Evolutionary conservation across 345 rosid species (phyloP).

Genomic region (Psidium friedrichsthalianum): DNA sequence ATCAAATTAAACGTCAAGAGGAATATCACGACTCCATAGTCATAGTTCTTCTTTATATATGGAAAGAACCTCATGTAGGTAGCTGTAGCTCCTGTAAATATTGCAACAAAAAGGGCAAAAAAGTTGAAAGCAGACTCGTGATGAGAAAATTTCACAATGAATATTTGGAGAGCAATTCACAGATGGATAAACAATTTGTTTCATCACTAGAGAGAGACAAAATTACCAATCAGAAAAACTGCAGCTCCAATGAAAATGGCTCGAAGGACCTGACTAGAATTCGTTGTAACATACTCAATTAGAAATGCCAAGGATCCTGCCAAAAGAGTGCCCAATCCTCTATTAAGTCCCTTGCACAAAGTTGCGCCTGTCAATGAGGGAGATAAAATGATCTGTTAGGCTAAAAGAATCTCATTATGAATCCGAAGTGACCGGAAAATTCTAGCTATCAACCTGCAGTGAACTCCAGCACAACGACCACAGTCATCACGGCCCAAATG

Average conservation of each 20-base stretch:
- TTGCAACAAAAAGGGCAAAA: not conserved
- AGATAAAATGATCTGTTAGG: not conserved
- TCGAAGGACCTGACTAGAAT: slow-evolving; percentile 36
- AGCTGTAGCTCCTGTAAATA: slow-evolving; percentile 44
- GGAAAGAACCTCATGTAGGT: slow-evolving; percentile 80
- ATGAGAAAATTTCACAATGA: not conserved
- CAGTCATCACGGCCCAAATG: slow-evolving; percentile 84
- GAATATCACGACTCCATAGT: slow-evolving; percentile 84
- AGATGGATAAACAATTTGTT: not conserved
- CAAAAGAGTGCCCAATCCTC: slow-evolving; percentile 64
- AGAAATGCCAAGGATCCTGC: slow-evolving; percentile 69
- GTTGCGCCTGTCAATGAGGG: slow-evolving; percentile 49
- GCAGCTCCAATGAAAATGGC: slow-evolving; percentile 70
- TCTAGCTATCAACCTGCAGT: slow-evolving; percentile 36
- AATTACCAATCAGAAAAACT: slow-evolving; percentile 58
- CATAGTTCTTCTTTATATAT: slow-evolving; percentile 71
- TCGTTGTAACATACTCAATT: slow-evolving; percentile 47
- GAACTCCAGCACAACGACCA: slow-evolving; percentile 77
- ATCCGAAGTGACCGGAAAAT: not conserved
- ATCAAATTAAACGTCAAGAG: slow-evolving; percentile 74
- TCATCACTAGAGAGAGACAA: not conserved
- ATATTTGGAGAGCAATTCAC: not conserved
- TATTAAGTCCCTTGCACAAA: slow-evolving; percentile 69
- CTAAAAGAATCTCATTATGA: not conserved
- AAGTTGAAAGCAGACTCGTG: not conserved